Evolutionary conservation across 106 monocot genomes (phyloP).

Genomic region (Platanthera guangdongensis): DNA sequence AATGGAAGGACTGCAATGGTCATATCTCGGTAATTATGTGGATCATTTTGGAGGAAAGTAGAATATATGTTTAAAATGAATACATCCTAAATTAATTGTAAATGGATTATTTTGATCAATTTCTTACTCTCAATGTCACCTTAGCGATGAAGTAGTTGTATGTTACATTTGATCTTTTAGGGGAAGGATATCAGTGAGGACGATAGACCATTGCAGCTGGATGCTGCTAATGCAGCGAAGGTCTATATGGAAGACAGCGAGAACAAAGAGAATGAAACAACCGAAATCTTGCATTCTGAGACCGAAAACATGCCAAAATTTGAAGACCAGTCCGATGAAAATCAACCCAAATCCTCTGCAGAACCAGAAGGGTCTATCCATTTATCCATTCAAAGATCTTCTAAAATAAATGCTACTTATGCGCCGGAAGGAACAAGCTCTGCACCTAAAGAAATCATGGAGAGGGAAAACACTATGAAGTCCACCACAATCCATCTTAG

Average conservation of each 20-base stretch:
- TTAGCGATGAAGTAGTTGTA: background rate
- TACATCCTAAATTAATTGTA: no score
- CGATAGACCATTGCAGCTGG: slow-evolving; percentile 19
- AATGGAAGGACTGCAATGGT: no score
- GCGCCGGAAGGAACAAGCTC: slow-evolving; percentile 6
- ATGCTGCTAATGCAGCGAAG: slow-evolving; percentile 7
- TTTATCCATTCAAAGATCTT: slow-evolving; percentile 9
- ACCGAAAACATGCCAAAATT: background rate
- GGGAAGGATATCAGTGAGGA: slow-evolving; percentile 28
- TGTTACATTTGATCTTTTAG: slow-evolving; percentile 8
- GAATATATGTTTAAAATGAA: no score
- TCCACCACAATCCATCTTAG: slow-evolving; percentile 58
- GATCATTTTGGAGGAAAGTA: no score
- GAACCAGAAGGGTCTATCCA: slow-evolving; percentile 1
- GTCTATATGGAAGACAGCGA: slow-evolving; percentile 7
- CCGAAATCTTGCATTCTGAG: slow-evolving; percentile 3
- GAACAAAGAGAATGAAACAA: slow-evolving; percentile 10
- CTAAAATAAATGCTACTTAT: slow-evolving; percentile 1
- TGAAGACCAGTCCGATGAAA: slow-evolving; percentile 7
- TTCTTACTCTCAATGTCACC: background rate
- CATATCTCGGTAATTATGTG: no score
- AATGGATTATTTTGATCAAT: no score
- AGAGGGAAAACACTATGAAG: slow-evolving; percentile 24
- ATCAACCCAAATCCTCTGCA: background rate
- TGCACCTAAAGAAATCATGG: slow-evolving; percentile 11